Evolutionary conservation across 805 yeast species (phyloP).

Genomic region (Myxozyma geophila): DNA sequence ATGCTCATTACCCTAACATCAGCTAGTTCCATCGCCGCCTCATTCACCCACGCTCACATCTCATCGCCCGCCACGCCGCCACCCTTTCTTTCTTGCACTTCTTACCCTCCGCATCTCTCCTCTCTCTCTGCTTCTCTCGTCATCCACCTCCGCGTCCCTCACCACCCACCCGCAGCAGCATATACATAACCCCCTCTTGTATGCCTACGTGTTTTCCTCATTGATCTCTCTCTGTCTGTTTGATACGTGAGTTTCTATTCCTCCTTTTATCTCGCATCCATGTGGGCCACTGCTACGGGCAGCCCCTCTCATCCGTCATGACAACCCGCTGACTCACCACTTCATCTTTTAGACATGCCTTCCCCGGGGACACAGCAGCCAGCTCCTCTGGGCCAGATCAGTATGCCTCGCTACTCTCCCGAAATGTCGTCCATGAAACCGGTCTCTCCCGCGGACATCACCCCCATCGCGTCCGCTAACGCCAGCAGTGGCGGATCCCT

Average conservation of each 20-base stretch:
- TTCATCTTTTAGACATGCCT: constrained; percentile 12
- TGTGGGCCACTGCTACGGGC: no score
- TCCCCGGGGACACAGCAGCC: constrained; percentile 6
- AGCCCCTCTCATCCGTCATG: constrained; percentile 8
- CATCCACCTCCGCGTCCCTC: constrained; percentile 4
- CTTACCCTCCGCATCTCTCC: constrained; percentile 5
- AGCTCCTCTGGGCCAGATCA: not conserved
- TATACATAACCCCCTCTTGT: not conserved
- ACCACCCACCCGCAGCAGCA: not conserved
- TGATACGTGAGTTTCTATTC: not conserved
- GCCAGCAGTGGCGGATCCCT: constrained; percentile 9
- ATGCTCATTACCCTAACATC: constrained; percentile 6
- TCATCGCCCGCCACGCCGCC: constrained; percentile 21
- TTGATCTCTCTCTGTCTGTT: not conserved
- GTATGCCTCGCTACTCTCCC: constrained; percentile 26
- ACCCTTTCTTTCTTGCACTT: constrained; percentile 1
- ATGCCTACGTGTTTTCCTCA: not conserved
- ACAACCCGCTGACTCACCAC: not conserved
- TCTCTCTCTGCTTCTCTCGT: constrained; percentile 9
- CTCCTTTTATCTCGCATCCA: not conserved
- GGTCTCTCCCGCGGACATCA: constrained; percentile 29
- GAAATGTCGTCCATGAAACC: constrained; percentile 32
- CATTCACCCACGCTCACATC: constrained; percentile 9
- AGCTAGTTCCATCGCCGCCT: constrained; percentile 11
- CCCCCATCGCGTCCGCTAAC: constrained; percentile 5